phyloP scores from a whole-genome alignment of 306 rosid species.

The Casuarina cunninghamiana region DNA sequence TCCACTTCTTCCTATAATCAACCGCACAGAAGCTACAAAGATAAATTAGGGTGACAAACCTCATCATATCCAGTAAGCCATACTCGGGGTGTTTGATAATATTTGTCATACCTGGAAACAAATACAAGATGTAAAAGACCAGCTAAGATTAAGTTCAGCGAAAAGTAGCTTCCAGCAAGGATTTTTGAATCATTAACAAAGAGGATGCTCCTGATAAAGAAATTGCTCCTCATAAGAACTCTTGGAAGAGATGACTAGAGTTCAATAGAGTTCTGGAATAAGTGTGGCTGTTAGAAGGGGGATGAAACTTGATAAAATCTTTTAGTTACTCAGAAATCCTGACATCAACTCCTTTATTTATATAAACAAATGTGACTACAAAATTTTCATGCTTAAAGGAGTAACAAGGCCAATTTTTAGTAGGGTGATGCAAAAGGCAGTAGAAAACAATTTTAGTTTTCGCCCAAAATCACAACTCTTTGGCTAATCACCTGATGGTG shows the following conservation, averaged over 20 bases:
- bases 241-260: not conserved
- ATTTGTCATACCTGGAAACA: conserved; percentile 79
- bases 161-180: not conserved
- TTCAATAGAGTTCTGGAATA: not conserved
- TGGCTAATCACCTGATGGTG: not conserved
- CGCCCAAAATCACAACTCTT: not conserved
- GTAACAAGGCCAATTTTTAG: not conserved
- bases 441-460: not conserved
- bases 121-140: not conserved
- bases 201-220: not conserved
- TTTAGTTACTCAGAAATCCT: not conserved
- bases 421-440: not conserved
- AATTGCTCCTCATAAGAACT: not conserved
- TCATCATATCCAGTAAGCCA: conserved; percentile 98
- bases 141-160: not conserved
- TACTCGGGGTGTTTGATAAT: conserved; percentile 96
- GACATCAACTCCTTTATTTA: not conserved
- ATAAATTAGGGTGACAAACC: conserved; percentile 44
- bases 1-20: not conserved
- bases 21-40: conserved; percentile 1
- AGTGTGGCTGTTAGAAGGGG: not conserved
- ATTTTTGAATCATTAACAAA: not conserved
- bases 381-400: not conserved
- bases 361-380: not conserved
- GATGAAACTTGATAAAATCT: not conserved